Evolutionary conservation across 1,284 basidiomycete genomes (phyloP).

Genomic region (Boletellus deceptivus): DNA sequence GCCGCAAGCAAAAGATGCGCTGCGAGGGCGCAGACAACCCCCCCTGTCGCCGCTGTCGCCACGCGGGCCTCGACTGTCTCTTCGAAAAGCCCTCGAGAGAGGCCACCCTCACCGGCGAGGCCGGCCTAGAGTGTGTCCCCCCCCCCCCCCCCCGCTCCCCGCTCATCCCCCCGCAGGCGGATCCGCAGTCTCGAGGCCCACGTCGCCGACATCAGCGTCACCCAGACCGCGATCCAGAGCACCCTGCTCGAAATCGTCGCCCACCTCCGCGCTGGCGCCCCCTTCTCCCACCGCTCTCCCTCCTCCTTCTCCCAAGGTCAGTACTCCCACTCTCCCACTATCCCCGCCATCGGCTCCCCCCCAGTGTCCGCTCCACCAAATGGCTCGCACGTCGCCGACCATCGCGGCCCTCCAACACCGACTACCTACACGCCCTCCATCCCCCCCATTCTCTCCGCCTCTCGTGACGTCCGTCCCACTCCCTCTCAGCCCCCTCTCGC

Average conservation of each 20-base stretch:
- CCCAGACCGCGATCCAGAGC: constrained; percentile 69
- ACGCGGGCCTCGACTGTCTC: constrained; percentile 81
- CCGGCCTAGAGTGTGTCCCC: constrained; percentile 76
- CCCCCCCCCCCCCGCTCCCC: constrained; percentile 8
- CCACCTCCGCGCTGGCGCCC: constrained; percentile 54
- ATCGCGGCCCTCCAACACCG: constrained; percentile 28
- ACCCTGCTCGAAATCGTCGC: constrained; percentile 76
- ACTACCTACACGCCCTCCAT: constrained; percentile 25
- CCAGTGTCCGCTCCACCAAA: constrained; percentile 51
- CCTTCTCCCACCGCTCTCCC: constrained; percentile 56
- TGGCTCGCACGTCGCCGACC: constrained; percentile 28
- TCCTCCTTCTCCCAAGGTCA: constrained; percentile 58
- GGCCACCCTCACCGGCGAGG: constrained; percentile 80
- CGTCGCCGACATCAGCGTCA: constrained; percentile 72
- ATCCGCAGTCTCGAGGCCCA: constrained; percentile 82
- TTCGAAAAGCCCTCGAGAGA: constrained; percentile 88
- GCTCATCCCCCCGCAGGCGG: constrained; percentile 51
- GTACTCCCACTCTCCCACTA: constrained; percentile 61
- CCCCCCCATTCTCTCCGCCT: constrained; percentile 27
- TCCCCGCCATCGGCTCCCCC: constrained; percentile 57
- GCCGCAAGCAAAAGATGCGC: constrained; percentile 84
- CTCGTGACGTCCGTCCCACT: constrained; percentile 28
- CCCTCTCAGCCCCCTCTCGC: constrained; percentile 19
- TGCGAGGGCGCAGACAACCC: constrained; percentile 90
- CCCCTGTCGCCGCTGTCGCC: constrained; percentile 85